These are phyloP conservation scores for Ramalina intermedia DNA, from an alignment of 495 filamentous ascomycete species.

Conservation along the genomic window DNA sequence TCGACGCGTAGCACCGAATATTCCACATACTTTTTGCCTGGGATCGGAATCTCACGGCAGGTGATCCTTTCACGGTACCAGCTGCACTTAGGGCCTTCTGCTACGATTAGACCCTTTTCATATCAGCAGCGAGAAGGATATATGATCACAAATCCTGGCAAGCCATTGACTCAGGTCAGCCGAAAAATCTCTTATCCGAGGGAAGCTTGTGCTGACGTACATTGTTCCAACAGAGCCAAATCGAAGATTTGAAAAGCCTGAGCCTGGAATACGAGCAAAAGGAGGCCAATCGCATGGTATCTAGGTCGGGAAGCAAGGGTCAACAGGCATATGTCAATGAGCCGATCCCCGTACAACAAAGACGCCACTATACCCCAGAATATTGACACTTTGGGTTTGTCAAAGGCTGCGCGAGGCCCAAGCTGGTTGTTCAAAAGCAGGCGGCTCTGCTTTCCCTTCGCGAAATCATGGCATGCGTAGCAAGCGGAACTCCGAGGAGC, in stretches of 20 bases:
- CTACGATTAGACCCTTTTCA: slow-evolving; percentile 35
- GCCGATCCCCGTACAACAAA: slow-evolving; percentile 28
- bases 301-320: slow-evolving; percentile 16
- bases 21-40: slow-evolving; percentile 38
- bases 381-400: background rate
- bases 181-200: slow-evolving; percentile 1
- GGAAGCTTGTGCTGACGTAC: background rate
- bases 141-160: slow-evolving; percentile 29
- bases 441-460: no score
- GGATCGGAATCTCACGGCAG: slow-evolving; percentile 36
- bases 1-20: slow-evolving; percentile 6
- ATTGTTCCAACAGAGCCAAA: slow-evolving; percentile 28
- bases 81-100: slow-evolving; percentile 36
- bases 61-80: slow-evolving; percentile 39
- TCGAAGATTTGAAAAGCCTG: slow-evolving; percentile 36
- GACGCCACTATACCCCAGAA: slow-evolving; percentile 1
- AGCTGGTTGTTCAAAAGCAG: no score
- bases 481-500: no score
- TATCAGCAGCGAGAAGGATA: slow-evolving; percentile 43
- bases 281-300: slow-evolving; percentile 34
- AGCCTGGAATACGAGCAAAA: slow-evolving; percentile 38
- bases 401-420: no score
- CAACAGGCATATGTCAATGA: slow-evolving; percentile 36
- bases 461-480: no score
- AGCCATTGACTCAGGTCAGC: slow-evolving; percentile 36